These are phyloP conservation scores for Dendrobium chrysotoxum DNA, from an alignment of 106 monocot genomes.

Conservation along the genomic window DNA sequence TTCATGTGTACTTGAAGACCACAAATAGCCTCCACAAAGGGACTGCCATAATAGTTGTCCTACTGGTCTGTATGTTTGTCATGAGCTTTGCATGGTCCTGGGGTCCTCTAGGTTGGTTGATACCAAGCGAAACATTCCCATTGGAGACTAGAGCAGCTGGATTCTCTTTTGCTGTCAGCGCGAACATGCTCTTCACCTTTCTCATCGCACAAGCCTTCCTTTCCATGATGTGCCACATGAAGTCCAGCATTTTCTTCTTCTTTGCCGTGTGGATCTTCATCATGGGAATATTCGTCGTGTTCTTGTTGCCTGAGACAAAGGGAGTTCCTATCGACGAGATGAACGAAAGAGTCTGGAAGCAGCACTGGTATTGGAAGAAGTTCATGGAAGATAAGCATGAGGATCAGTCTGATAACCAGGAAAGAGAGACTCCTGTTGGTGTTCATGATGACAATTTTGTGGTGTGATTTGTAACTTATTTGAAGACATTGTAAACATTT, in stretches of 20 bases:
- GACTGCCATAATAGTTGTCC: slow-evolving; percentile 10
- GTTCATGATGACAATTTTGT: neutral
- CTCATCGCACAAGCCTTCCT: slow-evolving; percentile 30
- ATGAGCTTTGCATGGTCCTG: slow-evolving; percentile 31
- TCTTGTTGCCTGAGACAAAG: slow-evolving; percentile 32
- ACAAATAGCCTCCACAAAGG: slow-evolving; percentile 6
- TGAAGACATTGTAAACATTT: neutral
- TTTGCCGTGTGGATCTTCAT: slow-evolving; percentile 21
- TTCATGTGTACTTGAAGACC: slow-evolving; percentile 2
- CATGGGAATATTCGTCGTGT: slow-evolving; percentile 18
- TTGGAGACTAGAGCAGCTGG: slow-evolving; percentile 30
- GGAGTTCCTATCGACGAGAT: slow-evolving; percentile 33
- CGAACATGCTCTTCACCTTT: slow-evolving; percentile 40
- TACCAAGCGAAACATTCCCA: slow-evolving; percentile 32
- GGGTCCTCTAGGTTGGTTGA: slow-evolving; percentile 32
- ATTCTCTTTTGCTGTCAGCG: slow-evolving; percentile 24
- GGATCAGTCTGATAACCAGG: too few species aligned
- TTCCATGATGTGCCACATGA: slow-evolving; percentile 36
- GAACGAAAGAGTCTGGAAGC: slow-evolving; percentile 23
- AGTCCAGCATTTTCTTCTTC: slow-evolving; percentile 28
- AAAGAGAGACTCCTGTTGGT: neutral
- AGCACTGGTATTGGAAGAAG: slow-evolving; percentile 30
- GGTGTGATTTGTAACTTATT: neutral
- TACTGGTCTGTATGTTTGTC: slow-evolving; percentile 18
- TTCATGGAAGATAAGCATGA: slow-evolving; percentile 2